Percentiles rank a stretch among this genome's conserved stretches.
These are phyloP conservation scores for Fusarium chlamydosporum DNA, from an alignment of 2,329 filamentous ascomycete genomes.

Conservation along the genomic window DNA sequence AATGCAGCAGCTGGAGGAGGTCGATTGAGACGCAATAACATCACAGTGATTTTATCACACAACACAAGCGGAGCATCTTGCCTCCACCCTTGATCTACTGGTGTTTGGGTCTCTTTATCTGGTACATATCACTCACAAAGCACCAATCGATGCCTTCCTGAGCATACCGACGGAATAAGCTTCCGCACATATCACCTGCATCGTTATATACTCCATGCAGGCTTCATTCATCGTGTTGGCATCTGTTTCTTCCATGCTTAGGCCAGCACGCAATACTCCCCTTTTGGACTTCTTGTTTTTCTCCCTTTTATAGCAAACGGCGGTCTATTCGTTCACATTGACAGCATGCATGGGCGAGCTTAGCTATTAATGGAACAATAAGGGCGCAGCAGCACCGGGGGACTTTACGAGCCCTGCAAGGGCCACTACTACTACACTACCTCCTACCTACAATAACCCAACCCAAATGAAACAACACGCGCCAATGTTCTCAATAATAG, in stretches of 20 bases:
- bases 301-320: constrained; percentile 29
- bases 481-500: constrained; percentile 24
- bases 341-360: constrained; percentile 22
- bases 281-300: constrained; percentile 19
- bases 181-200: constrained; percentile 20
- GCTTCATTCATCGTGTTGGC: constrained; percentile 12
- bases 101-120: constrained; percentile 18
- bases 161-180: constrained; percentile 6
- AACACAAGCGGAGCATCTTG: constrained; percentile 44
- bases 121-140: constrained; percentile 15
- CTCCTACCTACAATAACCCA: constrained; percentile 16
- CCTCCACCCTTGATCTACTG: constrained; percentile 17
- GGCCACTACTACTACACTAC: constrained; percentile 7
- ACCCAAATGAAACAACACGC: constrained; percentile 9
- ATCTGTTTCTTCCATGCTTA: constrained; percentile 8
- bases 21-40: constrained; percentile 23
- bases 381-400: constrained; percentile 1
- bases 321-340: constrained; percentile 22
- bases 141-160: constrained; percentile 5
- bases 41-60: constrained; percentile 37
- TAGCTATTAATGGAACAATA: constrained; percentile 21
- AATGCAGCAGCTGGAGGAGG: constrained; percentile 32
- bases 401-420: constrained; percentile 4
- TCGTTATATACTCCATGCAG: constrained; percentile 16
- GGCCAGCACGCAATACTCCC: constrained; percentile 9